A percentile compares a stretch with the other conserved stretches of the same genome.
phyloP scores from a whole-genome alignment of 129 eudicot species.

The Pulicaria dysenterica region DNA sequence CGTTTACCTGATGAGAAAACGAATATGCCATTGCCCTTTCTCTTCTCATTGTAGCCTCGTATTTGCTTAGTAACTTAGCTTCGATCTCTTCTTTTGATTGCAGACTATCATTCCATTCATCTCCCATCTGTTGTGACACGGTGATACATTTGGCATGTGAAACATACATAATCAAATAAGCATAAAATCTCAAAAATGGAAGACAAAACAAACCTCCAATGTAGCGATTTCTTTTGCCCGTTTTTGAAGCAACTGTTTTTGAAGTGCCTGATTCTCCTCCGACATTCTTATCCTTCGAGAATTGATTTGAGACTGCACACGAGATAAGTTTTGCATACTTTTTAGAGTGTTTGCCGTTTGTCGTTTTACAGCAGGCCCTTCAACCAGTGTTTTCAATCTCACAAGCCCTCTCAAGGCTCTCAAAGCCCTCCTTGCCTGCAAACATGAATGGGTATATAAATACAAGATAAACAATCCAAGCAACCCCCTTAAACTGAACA shows the following conservation, averaged over 20 bases:
- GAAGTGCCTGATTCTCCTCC: slow-evolving; percentile 87
- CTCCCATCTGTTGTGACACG: slow-evolving; percentile 61
- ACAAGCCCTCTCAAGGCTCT: slow-evolving; percentile 88
- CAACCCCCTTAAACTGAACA: not conserved
- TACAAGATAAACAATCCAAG: slow-evolving; percentile 2
- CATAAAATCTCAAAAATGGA: not conserved
- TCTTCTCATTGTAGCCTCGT: slow-evolving; percentile 88
- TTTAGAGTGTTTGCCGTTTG: slow-evolving; percentile 83
- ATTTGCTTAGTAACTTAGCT: slow-evolving; percentile 70
- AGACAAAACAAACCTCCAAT: slow-evolving; percentile 49
- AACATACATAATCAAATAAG: not conserved
- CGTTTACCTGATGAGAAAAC: slow-evolving; percentile 84
- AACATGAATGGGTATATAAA: not conserved
- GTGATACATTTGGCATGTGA: not conserved
- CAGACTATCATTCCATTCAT: slow-evolving; percentile 78
- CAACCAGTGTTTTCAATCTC: slow-evolving; percentile 74
- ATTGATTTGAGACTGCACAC: slow-evolving; percentile 83
- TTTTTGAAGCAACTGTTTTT: slow-evolving; percentile 80
- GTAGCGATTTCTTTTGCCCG: slow-evolving; percentile 81
- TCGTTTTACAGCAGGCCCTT: slow-evolving; percentile 76
- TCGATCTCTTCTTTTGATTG: slow-evolving; percentile 87
- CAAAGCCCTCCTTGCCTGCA: slow-evolving; percentile 84
- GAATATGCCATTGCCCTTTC: slow-evolving; percentile 95
- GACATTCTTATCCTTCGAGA: slow-evolving; percentile 83
- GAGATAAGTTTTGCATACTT: slow-evolving; percentile 85